Evolutionary conservation across 2,329 filamentous ascomycete species (phyloP), one percentile per base, ranked within the genome.

Genomic region (Intubia oerlemansii): DNA sequence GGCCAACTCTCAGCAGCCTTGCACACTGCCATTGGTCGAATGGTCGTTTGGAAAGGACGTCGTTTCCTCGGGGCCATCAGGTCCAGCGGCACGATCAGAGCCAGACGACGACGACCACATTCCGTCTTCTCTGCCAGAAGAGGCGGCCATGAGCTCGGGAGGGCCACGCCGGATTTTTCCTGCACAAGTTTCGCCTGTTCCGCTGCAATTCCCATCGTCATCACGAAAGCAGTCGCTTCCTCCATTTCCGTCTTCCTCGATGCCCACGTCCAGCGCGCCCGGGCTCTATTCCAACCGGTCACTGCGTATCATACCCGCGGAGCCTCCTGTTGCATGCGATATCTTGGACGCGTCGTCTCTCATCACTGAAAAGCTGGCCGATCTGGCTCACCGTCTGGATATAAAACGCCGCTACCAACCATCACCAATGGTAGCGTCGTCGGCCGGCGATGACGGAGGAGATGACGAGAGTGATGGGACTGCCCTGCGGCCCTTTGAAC

Each of bases 401-500:
- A 49, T 70, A 4, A 37, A 49, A 0, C 55, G 53, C 3, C 57
- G 61, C 4, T 79, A n/a, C n/a, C n/a, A n/a, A n/a, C n/a, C n/a
- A n/a, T 65, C 45, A 5, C 69, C 72, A 0, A 38, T n/a, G 16
- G 14, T 17, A 14, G 14, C 14, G 8, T 23, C 6, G 4, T 23
- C 12, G 18, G 17, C n/a, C n/a, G n/a, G n/a, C n/a, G n/a, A n/a
- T n/a, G n/a, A n/a, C n/a, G n/a, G n/a, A n/a, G n/a, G n/a, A n/a
- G n/a, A n/a, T n/a, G 14, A 11, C 22, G 17, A 1, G 17, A 11
- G 6, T 5, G n/a, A 14, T 8, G 5, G 49, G 50, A 55, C 72
- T 4, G 42, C 47, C 0, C 49, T 75, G 2, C 49, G 57, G 3
- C 48, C 50, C 0, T 62, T 74, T 21, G 81, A 91, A 45, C 61